Conservation (phyloP, 768 basidiomycete species). For the Amylocystis lapponica region DNA sequence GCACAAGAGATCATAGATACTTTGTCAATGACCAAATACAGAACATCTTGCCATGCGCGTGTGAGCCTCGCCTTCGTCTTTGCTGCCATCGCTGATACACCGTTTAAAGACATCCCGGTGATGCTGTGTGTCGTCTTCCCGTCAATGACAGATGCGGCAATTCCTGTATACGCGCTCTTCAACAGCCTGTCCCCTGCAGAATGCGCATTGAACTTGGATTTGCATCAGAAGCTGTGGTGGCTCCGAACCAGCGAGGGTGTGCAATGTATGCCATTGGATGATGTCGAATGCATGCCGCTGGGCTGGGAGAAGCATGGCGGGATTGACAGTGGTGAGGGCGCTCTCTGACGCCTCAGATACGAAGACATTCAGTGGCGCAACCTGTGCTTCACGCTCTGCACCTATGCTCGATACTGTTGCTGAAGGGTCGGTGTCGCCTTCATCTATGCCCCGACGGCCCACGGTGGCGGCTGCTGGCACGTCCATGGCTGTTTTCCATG, state of each 20-base stretch:
- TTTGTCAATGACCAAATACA: constrained; percentile 35
- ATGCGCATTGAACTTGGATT: constrained; percentile 35
- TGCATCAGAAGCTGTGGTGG: constrained; percentile 32
- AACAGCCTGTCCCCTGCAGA: constrained; percentile 14
- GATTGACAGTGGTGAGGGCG: constrained; percentile 4
- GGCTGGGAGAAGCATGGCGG: constrained; percentile 20
- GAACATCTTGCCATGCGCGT: constrained; percentile 11
- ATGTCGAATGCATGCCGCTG: constrained; percentile 34
- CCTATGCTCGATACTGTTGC: background rate
- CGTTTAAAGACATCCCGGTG: constrained; percentile 18
- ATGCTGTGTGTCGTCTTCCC: constrained; percentile 32
- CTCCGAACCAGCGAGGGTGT: constrained; percentile 14
- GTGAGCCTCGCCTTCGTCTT: constrained; percentile 8
- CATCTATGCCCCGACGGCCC: background rate
- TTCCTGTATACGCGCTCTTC: constrained; percentile 34
- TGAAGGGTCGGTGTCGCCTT: background rate
- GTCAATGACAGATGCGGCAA: constrained; percentile 35
- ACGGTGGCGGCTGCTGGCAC: background rate
- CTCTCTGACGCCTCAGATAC: background rate
- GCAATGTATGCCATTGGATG: constrained; percentile 22
- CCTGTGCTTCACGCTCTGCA: no score
- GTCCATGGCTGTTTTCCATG: constrained; percentile 10
- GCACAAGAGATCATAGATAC: constrained; percentile 32
- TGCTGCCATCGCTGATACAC: background rate
- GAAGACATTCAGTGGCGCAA: no score